These are phyloP conservation scores for Coffea humblotiana DNA, from an alignment of 305 asterid species.

Conservation along the genomic window DNA sequence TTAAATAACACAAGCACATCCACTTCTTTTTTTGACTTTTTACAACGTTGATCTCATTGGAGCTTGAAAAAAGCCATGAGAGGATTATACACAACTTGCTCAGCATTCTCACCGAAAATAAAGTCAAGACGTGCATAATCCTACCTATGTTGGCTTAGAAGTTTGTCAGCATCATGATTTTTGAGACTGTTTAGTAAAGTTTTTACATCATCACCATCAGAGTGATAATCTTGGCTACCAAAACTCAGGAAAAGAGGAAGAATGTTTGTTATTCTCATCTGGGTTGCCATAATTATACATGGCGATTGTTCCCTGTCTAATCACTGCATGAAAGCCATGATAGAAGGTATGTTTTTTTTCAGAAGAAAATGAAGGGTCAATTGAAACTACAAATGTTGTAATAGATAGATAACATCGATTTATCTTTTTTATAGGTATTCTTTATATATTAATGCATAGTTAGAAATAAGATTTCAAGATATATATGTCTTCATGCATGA, in stretches of 20 bases:
- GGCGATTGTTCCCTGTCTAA: conserved; percentile 53
- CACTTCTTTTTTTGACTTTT: no score
- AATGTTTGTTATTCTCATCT: conserved; percentile 46
- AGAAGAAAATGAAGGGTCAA: background rate
- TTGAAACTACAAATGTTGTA: background rate
- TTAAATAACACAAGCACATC: background rate
- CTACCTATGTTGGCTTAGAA: conserved; percentile 37
- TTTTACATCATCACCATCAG: conserved; percentile 61
- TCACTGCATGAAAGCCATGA: conserved; percentile 36
- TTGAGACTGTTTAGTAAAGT: conserved; percentile 38
- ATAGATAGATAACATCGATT: background rate
- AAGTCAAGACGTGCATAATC: conserved; percentile 71
- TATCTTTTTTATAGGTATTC: no score
- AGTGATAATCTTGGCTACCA: conserved; percentile 64
- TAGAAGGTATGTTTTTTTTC: background rate
- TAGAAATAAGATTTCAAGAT: no score
- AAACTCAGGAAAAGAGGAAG: conserved; percentile 61
- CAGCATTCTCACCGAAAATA: conserved; percentile 54
- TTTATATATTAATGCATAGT: background rate
- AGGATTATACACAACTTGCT: conserved; percentile 51
- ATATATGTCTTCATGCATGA: no score
- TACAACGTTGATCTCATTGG: conserved; percentile 15
- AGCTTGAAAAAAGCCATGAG: conserved; percentile 48
- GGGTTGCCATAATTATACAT: conserved; percentile 61
- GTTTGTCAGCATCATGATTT: conserved; percentile 51